Base-by-base conservation (phyloP, 1,139 yeast species). In the Kodamaea alishanica region DNA sequence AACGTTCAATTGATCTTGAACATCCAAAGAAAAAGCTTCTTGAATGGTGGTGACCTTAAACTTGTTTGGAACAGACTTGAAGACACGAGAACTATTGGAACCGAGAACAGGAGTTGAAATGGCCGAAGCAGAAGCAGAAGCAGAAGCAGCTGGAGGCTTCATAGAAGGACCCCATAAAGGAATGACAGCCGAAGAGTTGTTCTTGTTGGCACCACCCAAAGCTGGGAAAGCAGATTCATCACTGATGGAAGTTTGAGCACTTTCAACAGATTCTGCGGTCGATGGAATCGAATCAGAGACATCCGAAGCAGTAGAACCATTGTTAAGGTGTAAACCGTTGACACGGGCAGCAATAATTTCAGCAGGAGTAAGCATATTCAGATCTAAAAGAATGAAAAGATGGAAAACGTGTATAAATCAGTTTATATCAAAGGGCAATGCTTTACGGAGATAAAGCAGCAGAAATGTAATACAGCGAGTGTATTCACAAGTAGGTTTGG, bases 191-290 rank as follows among this genome's bases (percentile, higher is more conserved):
- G 53, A 35, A 23, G 56, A 36, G 20, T 55, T 49, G 33, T 52
- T 45, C 33, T 54, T 42, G 8, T 53, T 55, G 9, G 47, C 48
- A 6, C 73, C 76, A 32, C 89, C 90, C 50, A 87, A 72, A 25
- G 87, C 74, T 8, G 95, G 95, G 60, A 84, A 84, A 7, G 86
- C 84, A 11, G 71, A 60, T 58, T 80, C 79, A 54, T 76, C 81
- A 36, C 66, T 50, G 44, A 72, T 58, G 29, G 73, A 60, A 30
- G 66, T 69, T 35, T 58, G 41, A 37, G 59, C 37, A 10, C 47
- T 31, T 24, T 42, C 32, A 23, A 40, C 34, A 31, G 42, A 44
- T 37, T 33, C 43, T 33, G 57, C 43, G 4, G 20, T 15, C 20
- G 25, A 39, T 44, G 23, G 38, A 26, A 24, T 35, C 42, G 23